These are phyloP conservation scores for Kwoniella sp. DNA, from an alignment of 768 basidiomycete genomes.

Conservation along the genomic window DNA sequence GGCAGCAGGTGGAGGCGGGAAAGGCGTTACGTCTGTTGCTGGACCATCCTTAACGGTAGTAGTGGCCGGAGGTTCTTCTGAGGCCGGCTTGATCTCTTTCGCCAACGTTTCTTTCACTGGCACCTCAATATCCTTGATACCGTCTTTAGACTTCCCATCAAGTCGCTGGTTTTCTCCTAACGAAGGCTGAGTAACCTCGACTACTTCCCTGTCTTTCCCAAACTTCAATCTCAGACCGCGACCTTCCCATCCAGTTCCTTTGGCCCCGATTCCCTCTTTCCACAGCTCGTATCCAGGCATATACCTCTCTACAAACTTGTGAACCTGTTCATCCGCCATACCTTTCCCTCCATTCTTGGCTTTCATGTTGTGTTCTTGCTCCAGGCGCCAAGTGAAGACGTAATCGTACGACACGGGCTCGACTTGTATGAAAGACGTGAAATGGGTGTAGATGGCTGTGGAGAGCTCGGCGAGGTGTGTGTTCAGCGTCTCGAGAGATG, in stretches of 20 bases:
- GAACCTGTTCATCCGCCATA: slow-evolving; percentile 82
- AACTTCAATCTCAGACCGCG: slow-evolving; percentile 30
- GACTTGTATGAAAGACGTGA: slow-evolving; percentile 79
- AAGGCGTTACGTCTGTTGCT: slow-evolving; percentile 7
- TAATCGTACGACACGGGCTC: slow-evolving; percentile 56
- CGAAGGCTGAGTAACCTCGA: slow-evolving; percentile 3
- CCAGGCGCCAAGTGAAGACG: slow-evolving; percentile 82
- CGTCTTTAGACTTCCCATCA: slow-evolving; percentile 4
- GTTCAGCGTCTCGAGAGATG: slow-evolving; percentile 29
- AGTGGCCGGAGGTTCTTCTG: background rate
- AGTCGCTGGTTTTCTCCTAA: background rate
- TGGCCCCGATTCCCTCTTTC: slow-evolving; percentile 62
- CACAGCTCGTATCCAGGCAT: slow-evolving; percentile 94
- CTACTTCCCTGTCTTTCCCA: slow-evolving; percentile 34
- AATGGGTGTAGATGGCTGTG: slow-evolving; percentile 66
- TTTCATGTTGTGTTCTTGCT: slow-evolving; percentile 92
- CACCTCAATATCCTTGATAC: slow-evolving; percentile 4
- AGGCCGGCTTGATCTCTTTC: background rate
- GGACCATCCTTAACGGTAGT: background rate
- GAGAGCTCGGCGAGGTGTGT: slow-evolving; percentile 63
- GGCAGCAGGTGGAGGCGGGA: slow-evolving; percentile 5
- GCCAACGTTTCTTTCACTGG: slow-evolving; percentile 1
- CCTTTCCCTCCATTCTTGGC: slow-evolving; percentile 78
- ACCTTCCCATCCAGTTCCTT: slow-evolving; percentile 28
- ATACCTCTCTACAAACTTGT: slow-evolving; percentile 82